phyloP scores from a whole-genome alignment of 2,329 filamentous ascomycete genomes.

The Colletotrichum coccodes region DNA sequence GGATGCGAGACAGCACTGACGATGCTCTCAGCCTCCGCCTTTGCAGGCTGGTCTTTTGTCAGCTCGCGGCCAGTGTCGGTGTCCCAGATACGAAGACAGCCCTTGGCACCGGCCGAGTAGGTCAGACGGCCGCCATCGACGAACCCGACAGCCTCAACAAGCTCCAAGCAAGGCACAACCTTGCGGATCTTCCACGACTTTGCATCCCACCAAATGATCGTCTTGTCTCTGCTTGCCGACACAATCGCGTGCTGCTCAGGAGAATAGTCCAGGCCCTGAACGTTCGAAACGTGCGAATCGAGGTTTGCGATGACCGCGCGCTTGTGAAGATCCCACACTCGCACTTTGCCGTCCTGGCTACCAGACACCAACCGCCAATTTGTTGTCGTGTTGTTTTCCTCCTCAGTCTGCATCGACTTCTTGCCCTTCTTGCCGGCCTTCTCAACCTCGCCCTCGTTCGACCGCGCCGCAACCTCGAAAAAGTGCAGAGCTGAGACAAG shows the following conservation, averaged over 20 bases:
- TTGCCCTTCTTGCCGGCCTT: constrained; percentile 54
- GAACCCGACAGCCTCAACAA: constrained; percentile 87
- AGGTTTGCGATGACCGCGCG: constrained; percentile 79
- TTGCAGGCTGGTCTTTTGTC: constrained; percentile 75
- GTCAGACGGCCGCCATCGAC: constrained; percentile 76
- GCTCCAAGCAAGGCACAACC: constrained; percentile 86
- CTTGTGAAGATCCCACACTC: constrained; percentile 92
- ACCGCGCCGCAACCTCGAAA: constrained; percentile 75
- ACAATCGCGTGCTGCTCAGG: constrained; percentile 78
- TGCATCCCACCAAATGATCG: constrained; percentile 90
- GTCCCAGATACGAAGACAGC: constrained; percentile 85
- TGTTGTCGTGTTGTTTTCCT: constrained; percentile 52
- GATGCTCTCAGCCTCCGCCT: constrained; percentile 73
- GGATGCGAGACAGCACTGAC: constrained; percentile 76
- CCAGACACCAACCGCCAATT: constrained; percentile 88
- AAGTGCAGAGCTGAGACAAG: constrained; percentile 92
- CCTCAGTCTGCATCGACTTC: constrained; percentile 53
- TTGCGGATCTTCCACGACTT: constrained; percentile 84
- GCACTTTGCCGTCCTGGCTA: constrained; percentile 91
- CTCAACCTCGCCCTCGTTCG: constrained; percentile 50
- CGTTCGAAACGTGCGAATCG: constrained; percentile 94
- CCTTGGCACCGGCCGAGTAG: constrained; percentile 87
- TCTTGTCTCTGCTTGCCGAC: constrained; percentile 91
- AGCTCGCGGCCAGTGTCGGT: constrained; percentile 81
- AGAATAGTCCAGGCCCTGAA: constrained; percentile 88